Percentiles rank a stretch among this genome's conserved stretches.
Conservation (phyloP, 192 early-diverging fungal species). For the Rhizophagus prolifer region DNA sequence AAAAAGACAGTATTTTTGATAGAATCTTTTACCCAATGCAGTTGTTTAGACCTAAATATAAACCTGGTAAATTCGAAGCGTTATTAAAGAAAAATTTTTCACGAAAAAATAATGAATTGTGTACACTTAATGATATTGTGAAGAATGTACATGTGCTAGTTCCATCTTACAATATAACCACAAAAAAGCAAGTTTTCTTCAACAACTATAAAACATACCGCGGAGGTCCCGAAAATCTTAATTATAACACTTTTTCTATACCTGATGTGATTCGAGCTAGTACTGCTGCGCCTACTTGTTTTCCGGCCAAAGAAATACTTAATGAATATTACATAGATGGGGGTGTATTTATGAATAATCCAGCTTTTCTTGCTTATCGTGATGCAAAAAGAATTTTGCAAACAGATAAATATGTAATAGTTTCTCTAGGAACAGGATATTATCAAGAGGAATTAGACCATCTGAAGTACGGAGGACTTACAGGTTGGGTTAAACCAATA, state of each 20-base stretch:
- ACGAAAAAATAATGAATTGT: too few species aligned
- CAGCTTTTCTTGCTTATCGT: not conserved
- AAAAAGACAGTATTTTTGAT: not conserved
- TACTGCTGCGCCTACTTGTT: slow-evolving; percentile 8
- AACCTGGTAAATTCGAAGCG: not conserved
- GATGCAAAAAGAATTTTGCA: not conserved
- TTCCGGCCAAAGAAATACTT: not conserved
- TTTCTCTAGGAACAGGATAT: slow-evolving; percentile 4
- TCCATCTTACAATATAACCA: slow-evolving; percentile 8
- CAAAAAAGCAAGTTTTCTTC: not conserved
- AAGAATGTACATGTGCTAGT: not conserved
- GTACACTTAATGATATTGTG: not conserved
- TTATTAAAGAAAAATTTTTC: not conserved
- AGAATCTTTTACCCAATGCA: too few species aligned
- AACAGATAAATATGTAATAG: not conserved
- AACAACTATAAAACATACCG: not conserved
- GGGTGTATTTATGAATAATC: slow-evolving; percentile 17
- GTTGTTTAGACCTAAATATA: not conserved
- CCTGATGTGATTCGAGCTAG: not conserved
- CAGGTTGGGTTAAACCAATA: too few species aligned
- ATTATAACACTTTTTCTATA: not conserved
- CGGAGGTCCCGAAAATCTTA: not conserved
- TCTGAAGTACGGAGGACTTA: too few species aligned
- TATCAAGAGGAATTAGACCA: not conserved
- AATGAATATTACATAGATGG: not conserved